Percentiles rank a stretch among this genome's conserved stretches.
These are phyloP conservation scores for Crucibulum laeve DNA, from an alignment of 768 basidiomycete genomes.

Conservation along the genomic window DNA sequence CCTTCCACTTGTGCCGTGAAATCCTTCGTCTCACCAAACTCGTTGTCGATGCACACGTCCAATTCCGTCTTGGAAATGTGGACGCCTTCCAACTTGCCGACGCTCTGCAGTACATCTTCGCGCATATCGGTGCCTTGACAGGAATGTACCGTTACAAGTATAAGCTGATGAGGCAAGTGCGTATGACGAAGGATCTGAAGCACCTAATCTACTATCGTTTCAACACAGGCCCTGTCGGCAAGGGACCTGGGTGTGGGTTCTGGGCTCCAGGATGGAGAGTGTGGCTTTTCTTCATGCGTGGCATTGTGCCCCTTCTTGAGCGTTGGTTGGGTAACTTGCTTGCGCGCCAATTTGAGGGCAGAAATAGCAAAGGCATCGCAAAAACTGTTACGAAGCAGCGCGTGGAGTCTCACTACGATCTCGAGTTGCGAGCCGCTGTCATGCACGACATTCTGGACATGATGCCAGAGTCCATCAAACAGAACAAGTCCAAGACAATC, in stretches of 20 bases:
- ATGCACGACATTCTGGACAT: constrained; percentile 99
- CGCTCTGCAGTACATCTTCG: constrained; percentile 96
- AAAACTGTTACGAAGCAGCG: constrained; percentile 99
- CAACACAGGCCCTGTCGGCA: constrained; percentile 99
- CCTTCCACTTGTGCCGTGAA: constrained; percentile 97
- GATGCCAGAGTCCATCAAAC: constrained; percentile 99
- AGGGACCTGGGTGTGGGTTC: constrained; percentile 98
- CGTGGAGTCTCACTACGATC: constrained; percentile 97
- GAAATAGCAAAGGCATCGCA: constrained; percentile 94
- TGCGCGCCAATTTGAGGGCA: constrained; percentile 96
- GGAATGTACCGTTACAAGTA: constrained; percentile 99
- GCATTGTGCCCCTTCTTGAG: constrained; percentile 95
- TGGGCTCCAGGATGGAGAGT: constrained; percentile 99
- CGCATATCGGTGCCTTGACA: constrained; percentile 94
- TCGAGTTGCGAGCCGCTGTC: constrained; percentile 95
- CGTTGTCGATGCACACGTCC: constrained; percentile 97
- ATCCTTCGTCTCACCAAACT: constrained; percentile 97
- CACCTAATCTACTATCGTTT: constrained; percentile 98
- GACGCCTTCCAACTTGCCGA: constrained; percentile 99
- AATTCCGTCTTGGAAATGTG: constrained; percentile 96
- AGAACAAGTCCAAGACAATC: constrained; percentile 99
- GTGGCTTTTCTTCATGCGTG: constrained; percentile 99
- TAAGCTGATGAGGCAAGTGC: constrained; percentile 99
- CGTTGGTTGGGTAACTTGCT: constrained; percentile 97
- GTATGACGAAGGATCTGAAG: constrained; percentile 99